Evolutionary conservation across 192 early-diverging fungal species (phyloP).

Genomic region (Neocallimastix lanati): DNA sequence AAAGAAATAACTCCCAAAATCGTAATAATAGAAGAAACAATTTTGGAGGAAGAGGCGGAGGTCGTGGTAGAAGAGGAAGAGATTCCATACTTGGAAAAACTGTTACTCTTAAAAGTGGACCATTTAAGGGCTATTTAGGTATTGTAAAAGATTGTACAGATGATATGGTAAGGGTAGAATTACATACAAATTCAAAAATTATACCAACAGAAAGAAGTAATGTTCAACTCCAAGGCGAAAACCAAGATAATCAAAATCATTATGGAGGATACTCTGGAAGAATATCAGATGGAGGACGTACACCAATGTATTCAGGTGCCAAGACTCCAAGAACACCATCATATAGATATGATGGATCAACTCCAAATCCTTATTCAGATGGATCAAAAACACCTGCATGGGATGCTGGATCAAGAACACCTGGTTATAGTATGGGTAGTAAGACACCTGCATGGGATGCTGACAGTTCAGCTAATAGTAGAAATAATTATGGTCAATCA

Average conservation of each 20-base stretch:
- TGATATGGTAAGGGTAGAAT: conserved; percentile 58
- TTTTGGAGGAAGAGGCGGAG: conserved; percentile 27
- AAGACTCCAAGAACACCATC: conserved; percentile 9
- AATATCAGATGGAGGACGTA: conserved; percentile 17
- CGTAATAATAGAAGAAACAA: conserved; percentile 21
- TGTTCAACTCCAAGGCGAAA: conserved; percentile 33
- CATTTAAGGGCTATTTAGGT: conserved; percentile 93
- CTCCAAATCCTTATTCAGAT: conserved; percentile 3
- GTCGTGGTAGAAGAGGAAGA: conserved; percentile 11
- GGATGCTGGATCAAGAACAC: conserved; percentile 30
- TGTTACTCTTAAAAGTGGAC: conserved; percentile 66
- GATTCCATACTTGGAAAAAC: conserved; percentile 48
- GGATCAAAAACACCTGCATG: conserved; percentile 30
- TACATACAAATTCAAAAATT: conserved; percentile 72
- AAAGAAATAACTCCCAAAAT: conserved; percentile 9
- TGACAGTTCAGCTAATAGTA: conserved; percentile 25
- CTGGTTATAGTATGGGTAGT: conserved; percentile 18
- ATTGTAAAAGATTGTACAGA: conserved; percentile 78
- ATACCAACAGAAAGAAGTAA: conserved; percentile 65
- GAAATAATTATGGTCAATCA: conserved; percentile 9
- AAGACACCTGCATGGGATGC: conserved; percentile 31
- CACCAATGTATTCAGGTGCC: conserved; percentile 14
- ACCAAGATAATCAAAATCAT: neutral
- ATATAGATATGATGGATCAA: conserved; percentile 11
- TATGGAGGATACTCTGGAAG: neutral